phyloP scores from a whole-genome alignment of 805 yeast genomes.

The Suhomyces tanzawaensis region DNA sequence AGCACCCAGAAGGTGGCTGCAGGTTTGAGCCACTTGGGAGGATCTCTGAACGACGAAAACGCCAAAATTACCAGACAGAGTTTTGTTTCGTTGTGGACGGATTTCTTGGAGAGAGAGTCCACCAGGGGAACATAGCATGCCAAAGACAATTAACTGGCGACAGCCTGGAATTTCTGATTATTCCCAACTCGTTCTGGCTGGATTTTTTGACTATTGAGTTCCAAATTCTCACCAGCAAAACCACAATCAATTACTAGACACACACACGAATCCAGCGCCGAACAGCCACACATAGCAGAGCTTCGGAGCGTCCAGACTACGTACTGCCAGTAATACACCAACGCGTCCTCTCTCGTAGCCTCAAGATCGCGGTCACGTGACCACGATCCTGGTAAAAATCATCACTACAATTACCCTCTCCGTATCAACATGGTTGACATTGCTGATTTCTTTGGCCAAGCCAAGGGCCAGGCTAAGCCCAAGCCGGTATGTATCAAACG shows the following conservation, averaged over 20 bases:
- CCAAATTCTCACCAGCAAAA: too few relatives aligned
- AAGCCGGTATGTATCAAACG: background rate
- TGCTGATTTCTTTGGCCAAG: conserved; percentile 1
- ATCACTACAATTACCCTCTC: background rate
- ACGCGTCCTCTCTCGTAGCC: background rate
- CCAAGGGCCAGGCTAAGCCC: background rate
- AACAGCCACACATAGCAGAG: too few relatives aligned
- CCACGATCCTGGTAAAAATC: conserved; percentile 1
- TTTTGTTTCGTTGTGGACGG: conserved; percentile 78
- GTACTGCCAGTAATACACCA: too few relatives aligned
- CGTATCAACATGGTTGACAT: conserved; percentile 3
- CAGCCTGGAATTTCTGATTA: too few relatives aligned
- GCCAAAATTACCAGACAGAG: conserved; percentile 36
- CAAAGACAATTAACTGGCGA: background rate
- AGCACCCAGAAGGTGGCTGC: conserved; percentile 74
- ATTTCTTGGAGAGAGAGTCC: conserved; percentile 73
- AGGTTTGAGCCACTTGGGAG: conserved; percentile 51
- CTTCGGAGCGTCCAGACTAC: too few relatives aligned
- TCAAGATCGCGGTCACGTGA: background rate
- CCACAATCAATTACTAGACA: too few relatives aligned
- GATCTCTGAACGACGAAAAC: conserved; percentile 2
- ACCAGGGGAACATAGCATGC: conserved; percentile 14
- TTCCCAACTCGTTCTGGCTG: too few relatives aligned
- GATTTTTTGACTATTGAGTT: too few relatives aligned
- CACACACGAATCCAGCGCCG: too few relatives aligned